A percentile compares a stretch with the other conserved stretches of the same genome.
These are phyloP conservation scores for Talaromyces ruber DNA, from an alignment of 495 filamentous ascomycete genomes.

Conservation along the genomic window DNA sequence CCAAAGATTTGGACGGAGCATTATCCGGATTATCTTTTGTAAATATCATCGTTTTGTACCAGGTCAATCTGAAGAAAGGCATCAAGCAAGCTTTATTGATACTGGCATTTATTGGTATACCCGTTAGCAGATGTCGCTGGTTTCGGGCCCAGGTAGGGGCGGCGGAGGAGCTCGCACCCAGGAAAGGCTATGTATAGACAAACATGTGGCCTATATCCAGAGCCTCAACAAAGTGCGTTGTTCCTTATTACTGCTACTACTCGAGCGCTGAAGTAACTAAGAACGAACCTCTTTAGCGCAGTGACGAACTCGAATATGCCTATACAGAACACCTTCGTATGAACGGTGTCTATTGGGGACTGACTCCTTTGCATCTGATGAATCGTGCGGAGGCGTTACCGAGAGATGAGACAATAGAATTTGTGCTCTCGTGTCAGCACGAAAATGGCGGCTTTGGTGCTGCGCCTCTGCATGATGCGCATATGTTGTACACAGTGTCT, in stretches of 20 bases:
- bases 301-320: conserved; percentile 94
- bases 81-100: background rate
- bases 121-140: conserved; percentile 43
- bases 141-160: conserved; percentile 52
- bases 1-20: background rate
- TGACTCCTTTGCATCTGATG: conserved; percentile 81
- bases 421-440: conserved; percentile 84
- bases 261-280: background rate
- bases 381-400: conserved; percentile 71
- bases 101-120: background rate
- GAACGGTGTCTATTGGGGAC: conserved; percentile 93
- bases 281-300: conserved; percentile 44
- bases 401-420: conserved; percentile 74
- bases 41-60: background rate
- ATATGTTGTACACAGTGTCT: conserved; percentile 90
- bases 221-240: conserved; percentile 72
- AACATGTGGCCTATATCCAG: conserved; percentile 90
- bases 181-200: conserved; percentile 56
- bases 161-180: conserved; percentile 36
- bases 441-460: conserved; percentile 87
- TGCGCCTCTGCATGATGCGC: conserved; percentile 87
- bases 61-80: background rate
- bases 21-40: background rate
- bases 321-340: conserved; percentile 92
- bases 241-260: conserved; percentile 9